These are phyloP conservation scores for Galerina sulciceps DNA, from an alignment of 768 basidiomycete genomes.

Conservation along the genomic window DNA sequence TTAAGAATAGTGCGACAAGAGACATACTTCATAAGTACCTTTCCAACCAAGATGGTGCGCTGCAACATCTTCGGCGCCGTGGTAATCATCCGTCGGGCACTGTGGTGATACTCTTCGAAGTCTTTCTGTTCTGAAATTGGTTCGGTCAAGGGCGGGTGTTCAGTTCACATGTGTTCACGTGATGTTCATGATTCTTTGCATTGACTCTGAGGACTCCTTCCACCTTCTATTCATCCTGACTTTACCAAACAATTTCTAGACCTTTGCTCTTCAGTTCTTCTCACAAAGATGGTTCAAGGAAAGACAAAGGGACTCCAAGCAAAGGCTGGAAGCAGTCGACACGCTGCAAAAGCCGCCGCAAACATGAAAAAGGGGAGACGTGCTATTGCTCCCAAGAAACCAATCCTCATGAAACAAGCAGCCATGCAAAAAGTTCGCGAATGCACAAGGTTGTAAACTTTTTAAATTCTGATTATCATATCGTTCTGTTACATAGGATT, in stretches of 20 bases:
- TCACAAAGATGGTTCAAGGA: conserved; percentile 81
- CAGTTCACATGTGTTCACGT: conserved; percentile 35
- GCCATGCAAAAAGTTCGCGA: conserved; percentile 71
- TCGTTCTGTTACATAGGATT: conserved; percentile 47
- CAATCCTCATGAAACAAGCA: conserved; percentile 70
- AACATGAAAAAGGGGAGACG: conserved; percentile 81
- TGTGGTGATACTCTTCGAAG: conserved; percentile 22
- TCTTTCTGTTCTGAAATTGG: conserved; percentile 25
- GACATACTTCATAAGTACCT: conserved; percentile 35
- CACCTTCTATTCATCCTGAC: background rate
- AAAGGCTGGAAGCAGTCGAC: conserved; percentile 59
- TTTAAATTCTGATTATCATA: background rate
- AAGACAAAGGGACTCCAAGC: conserved; percentile 76
- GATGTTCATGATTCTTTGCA: conserved; percentile 17
- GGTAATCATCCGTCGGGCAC: conserved; percentile 44
- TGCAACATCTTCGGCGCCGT: conserved; percentile 51
- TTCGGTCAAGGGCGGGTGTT: conserved; percentile 47
- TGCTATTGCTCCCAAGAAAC: conserved; percentile 83
- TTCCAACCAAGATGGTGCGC: conserved; percentile 51
- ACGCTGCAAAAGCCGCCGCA: conserved; percentile 68
- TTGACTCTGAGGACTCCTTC: too few species aligned
- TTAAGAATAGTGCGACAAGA: background rate
- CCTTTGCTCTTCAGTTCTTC: background rate
- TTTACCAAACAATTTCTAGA: background rate
- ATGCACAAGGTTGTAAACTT: background rate